These are phyloP conservation scores for Myxozyma kluyveri DNA, from an alignment of 805 yeast genomes.

Conservation along the genomic window DNA sequence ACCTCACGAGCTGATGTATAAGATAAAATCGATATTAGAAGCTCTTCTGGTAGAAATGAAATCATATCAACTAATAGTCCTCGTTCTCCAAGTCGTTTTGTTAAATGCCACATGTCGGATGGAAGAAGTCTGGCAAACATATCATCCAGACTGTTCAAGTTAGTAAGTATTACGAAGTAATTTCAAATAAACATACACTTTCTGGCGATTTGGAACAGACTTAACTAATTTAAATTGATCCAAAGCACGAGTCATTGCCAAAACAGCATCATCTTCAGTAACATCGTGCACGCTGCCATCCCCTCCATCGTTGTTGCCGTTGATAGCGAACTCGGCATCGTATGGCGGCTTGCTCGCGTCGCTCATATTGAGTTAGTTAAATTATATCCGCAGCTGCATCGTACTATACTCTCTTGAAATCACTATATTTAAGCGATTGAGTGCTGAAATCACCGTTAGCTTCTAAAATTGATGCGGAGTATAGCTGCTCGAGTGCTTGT, in stretches of 20 bases:
- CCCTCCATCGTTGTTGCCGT: no score
- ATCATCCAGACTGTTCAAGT: conserved; percentile 8
- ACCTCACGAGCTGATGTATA: conserved; percentile 23
- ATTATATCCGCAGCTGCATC: no score
- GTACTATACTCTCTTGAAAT: no score
- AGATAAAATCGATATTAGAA: conserved; percentile 21
- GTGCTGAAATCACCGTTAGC: no score
- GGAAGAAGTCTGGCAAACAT: conserved; percentile 21
- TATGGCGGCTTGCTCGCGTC: no score
- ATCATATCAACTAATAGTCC: conserved; percentile 26
- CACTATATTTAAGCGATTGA: no score
- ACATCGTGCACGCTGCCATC: no score
- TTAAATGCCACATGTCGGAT: conserved; percentile 28
- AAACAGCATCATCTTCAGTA: neutral
- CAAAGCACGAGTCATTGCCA: conserved; percentile 7
- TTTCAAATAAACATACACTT: conserved; percentile 10
- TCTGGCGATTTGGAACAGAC: conserved; percentile 17
- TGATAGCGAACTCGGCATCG: no score
- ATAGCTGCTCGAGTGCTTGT: no score
- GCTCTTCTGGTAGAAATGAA: conserved; percentile 20
- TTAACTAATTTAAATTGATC: conserved; percentile 14
- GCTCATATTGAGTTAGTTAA: no score
- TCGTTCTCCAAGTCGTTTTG: conserved; percentile 22
- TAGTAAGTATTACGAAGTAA: neutral
- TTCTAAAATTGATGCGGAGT: no score